A percentile compares a stretch with the other conserved stretches of the same genome.
phyloP scores from a whole-genome alignment of 441 rosid genomes.

The Lepidium campestre region DNA sequence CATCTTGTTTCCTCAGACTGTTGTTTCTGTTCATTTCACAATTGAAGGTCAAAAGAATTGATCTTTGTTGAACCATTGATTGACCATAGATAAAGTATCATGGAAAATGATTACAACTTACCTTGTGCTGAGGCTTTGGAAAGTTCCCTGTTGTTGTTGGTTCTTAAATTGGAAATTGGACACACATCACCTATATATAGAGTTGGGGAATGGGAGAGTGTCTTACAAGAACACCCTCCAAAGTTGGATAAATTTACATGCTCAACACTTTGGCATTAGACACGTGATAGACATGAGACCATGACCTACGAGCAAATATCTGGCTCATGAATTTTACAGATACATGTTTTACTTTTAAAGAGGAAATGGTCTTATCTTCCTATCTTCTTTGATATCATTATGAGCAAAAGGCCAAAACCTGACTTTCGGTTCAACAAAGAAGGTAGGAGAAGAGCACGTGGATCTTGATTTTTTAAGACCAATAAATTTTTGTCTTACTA shows the following conservation, averaged over 20 bases:
- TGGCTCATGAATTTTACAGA: conserved; percentile 29
- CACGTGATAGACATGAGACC: conserved; percentile 31
- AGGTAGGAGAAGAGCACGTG: conserved; percentile 28
- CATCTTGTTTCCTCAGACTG: neutral
- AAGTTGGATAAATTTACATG: neutral
- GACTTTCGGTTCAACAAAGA: conserved; percentile 19
- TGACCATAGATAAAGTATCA: neutral
- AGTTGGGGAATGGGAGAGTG: neutral
- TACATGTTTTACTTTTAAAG: conserved; percentile 18
- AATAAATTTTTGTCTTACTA: neutral
- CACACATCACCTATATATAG: conserved; percentile 20
- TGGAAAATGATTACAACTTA: neutral
- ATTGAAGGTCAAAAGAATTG: neutral
- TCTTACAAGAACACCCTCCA: neutral
- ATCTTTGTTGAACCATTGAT: neutral
- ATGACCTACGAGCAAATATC: conserved; percentile 20
- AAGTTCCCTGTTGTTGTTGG: neutral
- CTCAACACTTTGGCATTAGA: neutral
- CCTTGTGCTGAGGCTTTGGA: conserved; percentile 1
- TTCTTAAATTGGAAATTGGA: neutral
- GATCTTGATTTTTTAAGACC: conserved; percentile 20
- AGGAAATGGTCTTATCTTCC: conserved; percentile 17
- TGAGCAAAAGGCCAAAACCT: conserved; percentile 27
- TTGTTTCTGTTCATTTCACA: neutral
- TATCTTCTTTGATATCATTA: conserved; percentile 2